Evolutionary conservation across 768 basidiomycete species (phyloP).

Genomic region (Boletus huronensis): DNA sequence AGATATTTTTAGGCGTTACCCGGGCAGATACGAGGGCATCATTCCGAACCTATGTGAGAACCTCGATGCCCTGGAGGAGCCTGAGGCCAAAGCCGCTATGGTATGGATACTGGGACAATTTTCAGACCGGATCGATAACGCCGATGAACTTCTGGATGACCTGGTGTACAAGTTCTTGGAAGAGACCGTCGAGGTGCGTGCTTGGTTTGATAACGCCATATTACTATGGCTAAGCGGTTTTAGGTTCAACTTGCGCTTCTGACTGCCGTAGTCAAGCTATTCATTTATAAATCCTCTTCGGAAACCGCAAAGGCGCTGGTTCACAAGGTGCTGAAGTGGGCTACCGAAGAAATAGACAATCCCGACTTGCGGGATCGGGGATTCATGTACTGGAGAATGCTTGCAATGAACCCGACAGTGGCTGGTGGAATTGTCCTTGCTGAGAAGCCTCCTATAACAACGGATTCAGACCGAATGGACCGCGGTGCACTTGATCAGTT

Average conservation of each 20-base stretch:
- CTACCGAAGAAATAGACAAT: conserved; percentile 97
- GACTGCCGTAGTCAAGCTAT: conserved; percentile 93
- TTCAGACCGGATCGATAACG: conserved; percentile 92
- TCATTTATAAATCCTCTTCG: conserved; percentile 82
- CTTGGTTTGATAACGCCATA: neutral
- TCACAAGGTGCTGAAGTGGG: conserved; percentile 94
- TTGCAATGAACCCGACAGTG: conserved; percentile 86
- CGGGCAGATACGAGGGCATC: conserved; percentile 93
- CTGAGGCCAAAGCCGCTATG: conserved; percentile 96
- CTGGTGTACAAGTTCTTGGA: conserved; percentile 85
- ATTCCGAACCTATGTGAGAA: conserved; percentile 93
- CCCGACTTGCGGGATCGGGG: conserved; percentile 96
- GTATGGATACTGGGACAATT: conserved; percentile 98
- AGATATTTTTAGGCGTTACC: conserved; percentile 96
- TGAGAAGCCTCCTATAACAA: conserved; percentile 96
- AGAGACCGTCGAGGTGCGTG: conserved; percentile 84
- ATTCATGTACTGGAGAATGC: conserved; percentile 99
- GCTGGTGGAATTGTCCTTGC: conserved; percentile 89
- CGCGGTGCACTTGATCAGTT: conserved; percentile 94
- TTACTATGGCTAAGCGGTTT: neutral
- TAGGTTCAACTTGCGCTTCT: conserved; percentile 95
- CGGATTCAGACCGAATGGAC: conserved; percentile 97
- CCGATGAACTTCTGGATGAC: conserved; percentile 93
- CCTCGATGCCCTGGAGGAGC: conserved; percentile 88
- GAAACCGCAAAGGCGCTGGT: conserved; percentile 86